Conservation (phyloP, 129 eudicot species). For the Tagetes patula region DNA sequence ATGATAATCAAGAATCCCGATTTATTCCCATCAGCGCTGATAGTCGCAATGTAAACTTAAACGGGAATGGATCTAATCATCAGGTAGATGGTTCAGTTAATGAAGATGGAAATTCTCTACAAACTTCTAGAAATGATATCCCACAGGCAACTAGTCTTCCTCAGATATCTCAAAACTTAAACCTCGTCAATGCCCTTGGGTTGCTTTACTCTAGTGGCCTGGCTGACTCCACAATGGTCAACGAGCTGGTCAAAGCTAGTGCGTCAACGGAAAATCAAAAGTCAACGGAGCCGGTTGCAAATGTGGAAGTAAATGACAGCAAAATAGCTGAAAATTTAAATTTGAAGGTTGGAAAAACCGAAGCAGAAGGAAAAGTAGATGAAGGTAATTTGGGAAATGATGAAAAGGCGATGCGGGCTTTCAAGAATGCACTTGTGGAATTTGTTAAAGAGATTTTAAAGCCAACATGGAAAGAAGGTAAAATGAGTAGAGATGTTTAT, state of each 20-base stretch:
- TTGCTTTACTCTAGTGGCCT: slow-evolving; percentile 28
- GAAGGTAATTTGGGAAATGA: slow-evolving; percentile 45
- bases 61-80: slow-evolving; percentile 31
- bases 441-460: slow-evolving; percentile 79
- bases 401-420: slow-evolving; percentile 67
- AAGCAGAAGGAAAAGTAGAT: slow-evolving; percentile 47
- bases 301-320: slow-evolving; percentile 29
- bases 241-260: slow-evolving; percentile 21
- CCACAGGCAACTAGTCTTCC: slow-evolving; percentile 20
- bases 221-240: slow-evolving; percentile 19
- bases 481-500: slow-evolving; percentile 73
- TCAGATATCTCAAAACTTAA: slow-evolving; percentile 32
- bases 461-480: slow-evolving; percentile 90
- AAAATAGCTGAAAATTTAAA: slow-evolving; percentile 31
- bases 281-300: slow-evolving; percentile 26
- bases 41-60: slow-evolving; percentile 23
- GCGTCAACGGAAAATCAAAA: slow-evolving; percentile 22
- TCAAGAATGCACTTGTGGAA: slow-evolving; percentile 67
- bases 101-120: slow-evolving; percentile 32
- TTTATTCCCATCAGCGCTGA: slow-evolving; percentile 18
- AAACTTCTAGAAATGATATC: slow-evolving; percentile 24
- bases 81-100: slow-evolving; percentile 36
- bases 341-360: slow-evolving; percentile 32
- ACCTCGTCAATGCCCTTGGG: slow-evolving; percentile 31
- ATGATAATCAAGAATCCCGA: slow-evolving; percentile 31